phyloP scores from a whole-genome alignment of 2,329 filamentous ascomycete genomes.

The Penicillium sp. region DNA sequence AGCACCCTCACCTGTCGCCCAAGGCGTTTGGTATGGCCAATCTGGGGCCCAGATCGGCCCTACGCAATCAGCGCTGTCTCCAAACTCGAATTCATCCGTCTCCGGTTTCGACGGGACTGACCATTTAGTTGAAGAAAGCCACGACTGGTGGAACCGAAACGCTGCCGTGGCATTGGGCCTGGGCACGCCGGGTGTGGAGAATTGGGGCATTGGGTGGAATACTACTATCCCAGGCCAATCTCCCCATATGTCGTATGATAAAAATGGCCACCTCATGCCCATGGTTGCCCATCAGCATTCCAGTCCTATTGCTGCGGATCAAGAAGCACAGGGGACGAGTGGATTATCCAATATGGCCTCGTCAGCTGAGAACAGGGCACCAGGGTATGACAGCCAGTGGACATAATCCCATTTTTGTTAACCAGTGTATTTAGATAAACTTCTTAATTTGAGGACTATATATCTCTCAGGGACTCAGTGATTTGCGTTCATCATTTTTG shows the following conservation, averaged over 20 bases:
- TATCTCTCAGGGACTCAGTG: too few relatives aligned
- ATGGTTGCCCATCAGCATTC: conserved; percentile 8
- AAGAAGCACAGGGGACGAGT: not conserved
- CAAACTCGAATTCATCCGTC: conserved; percentile 36
- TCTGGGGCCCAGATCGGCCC: not conserved
- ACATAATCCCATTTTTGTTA: conserved; percentile 1
- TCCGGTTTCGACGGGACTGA: conserved; percentile 62
- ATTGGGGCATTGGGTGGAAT: conserved; percentile 51
- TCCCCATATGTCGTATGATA: conserved; percentile 10
- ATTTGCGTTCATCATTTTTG: too few relatives aligned
- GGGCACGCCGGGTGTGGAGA: conserved; percentile 55
- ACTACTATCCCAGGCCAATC: conserved; percentile 15
- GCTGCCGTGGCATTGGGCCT: conserved; percentile 60
- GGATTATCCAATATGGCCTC: conserved; percentile 1
- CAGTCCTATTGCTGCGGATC: conserved; percentile 3
- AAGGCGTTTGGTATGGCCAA: conserved; percentile 33
- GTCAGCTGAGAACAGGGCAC: not conserved
- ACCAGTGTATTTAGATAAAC: not conserved
- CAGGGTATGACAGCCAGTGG: conserved; percentile 16
- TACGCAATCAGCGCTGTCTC: conserved; percentile 21
- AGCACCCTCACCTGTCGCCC: conserved; percentile 6
- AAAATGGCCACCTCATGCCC: conserved; percentile 3
- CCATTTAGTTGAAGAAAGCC: conserved; percentile 61
- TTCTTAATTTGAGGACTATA: too few relatives aligned
- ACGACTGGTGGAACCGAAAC: conserved; percentile 66